Percentiles rank a stretch among this genome's conserved stretches.
These are phyloP conservation scores for Acacia melanoxylon DNA, from an alignment of 306 rosid species.

Conservation along the genomic window DNA sequence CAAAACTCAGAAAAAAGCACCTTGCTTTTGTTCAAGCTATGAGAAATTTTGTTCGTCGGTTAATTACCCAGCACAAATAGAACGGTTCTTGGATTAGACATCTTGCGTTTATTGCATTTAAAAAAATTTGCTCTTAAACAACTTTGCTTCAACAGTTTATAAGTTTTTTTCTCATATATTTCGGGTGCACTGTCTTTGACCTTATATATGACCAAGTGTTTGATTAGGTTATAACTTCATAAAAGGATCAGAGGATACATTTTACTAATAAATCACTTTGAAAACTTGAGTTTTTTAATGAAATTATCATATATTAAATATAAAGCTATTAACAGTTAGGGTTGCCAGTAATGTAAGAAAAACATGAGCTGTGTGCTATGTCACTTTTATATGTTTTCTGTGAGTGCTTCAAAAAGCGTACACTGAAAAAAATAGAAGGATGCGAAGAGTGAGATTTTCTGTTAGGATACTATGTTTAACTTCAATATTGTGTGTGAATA, in stretches of 20 bases:
- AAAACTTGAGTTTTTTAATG: background rate
- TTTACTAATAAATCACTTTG: background rate
- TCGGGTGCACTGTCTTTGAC: background rate
- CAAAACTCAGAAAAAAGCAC: background rate
- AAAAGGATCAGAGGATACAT: background rate
- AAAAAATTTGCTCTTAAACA: background rate
- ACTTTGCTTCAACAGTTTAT: background rate
- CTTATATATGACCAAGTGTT: background rate
- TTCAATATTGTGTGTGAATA: background rate
- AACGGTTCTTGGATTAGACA: background rate
- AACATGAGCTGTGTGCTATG: background rate
- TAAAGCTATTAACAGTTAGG: background rate
- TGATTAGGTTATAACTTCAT: background rate
- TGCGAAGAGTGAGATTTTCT: background rate
- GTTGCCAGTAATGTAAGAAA: background rate
- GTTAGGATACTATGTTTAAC: background rate
- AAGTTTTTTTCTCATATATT: background rate
- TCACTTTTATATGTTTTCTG: background rate
- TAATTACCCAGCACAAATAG: background rate
- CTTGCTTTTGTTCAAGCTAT: background rate
- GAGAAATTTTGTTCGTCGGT: background rate
- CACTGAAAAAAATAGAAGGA: background rate
- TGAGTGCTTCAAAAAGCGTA: background rate
- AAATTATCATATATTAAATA: background rate
- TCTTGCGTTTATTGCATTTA: background rate